phyloP scores from a whole-genome alignment of 495 filamentous ascomycete genomes.

The Bathelium albidoporum region DNA sequence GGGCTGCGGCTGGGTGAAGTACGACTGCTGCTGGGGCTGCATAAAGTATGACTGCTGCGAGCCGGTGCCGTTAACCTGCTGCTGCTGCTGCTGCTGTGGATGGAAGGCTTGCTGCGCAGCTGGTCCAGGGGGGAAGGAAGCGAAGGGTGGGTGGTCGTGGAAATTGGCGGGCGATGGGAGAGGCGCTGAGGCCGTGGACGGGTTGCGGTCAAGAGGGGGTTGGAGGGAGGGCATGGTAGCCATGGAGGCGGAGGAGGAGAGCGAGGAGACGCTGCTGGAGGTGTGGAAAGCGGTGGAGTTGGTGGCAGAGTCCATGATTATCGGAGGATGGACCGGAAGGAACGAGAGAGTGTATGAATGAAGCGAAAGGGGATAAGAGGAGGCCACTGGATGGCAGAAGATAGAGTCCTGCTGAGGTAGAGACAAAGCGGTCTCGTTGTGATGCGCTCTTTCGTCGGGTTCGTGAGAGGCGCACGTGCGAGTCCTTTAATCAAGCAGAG shows the following conservation, averaged over 20 bases:
- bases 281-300: slow-evolving; percentile 23
- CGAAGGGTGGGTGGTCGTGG: slow-evolving; percentile 16
- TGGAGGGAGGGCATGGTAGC: background rate
- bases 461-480: background rate
- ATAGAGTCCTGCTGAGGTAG: background rate
- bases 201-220: slow-evolving; percentile 6
- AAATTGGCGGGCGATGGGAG: slow-evolving; percentile 26
- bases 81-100: slow-evolving; percentile 10
- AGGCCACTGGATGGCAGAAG: too few relatives aligned
- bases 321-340: background rate
- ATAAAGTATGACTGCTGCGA: slow-evolving; percentile 4
- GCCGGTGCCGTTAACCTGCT: too few relatives aligned
- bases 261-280: slow-evolving; percentile 25
- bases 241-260: slow-evolving; percentile 7
- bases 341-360: background rate
- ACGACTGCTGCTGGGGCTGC: slow-evolving; percentile 12
- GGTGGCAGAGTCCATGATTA: slow-evolving; percentile 9
- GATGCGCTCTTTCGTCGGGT: background rate
- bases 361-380: background rate
- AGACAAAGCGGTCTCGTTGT: background rate
- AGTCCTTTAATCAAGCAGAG: background rate
- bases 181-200: slow-evolving; percentile 23
- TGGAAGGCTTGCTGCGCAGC: background rate
- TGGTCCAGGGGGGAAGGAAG: slow-evolving; percentile 13
- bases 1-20: too few relatives aligned